A percentile compares a stretch with the other conserved stretches of the same genome.
These are phyloP conservation scores for Gaultheria prostrata DNA, from an alignment of 148 eudicot species.

Conservation along the genomic window DNA sequence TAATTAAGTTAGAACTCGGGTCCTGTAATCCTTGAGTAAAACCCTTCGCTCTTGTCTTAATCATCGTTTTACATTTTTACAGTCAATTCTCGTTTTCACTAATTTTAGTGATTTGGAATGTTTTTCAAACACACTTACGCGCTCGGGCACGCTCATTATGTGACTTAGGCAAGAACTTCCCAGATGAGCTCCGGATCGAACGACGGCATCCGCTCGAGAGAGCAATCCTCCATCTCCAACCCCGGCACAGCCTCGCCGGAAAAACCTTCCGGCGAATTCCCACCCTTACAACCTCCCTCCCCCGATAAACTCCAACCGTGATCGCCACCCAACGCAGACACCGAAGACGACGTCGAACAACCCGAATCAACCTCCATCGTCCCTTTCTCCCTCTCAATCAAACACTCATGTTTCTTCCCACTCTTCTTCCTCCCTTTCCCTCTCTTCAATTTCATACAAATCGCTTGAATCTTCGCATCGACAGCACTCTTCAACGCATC, in stretches of 20 bases:
- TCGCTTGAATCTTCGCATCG: slow-evolving; percentile 77
- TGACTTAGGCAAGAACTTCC: slow-evolving; percentile 70
- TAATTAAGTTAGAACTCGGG: not conserved
- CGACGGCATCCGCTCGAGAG: slow-evolving; percentile 72
- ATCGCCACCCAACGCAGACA: not conserved
- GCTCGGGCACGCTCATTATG: not conserved
- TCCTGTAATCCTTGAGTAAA: not conserved
- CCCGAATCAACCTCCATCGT: slow-evolving; percentile 28
- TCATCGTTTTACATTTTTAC: not conserved
- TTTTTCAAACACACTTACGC: not conserved
- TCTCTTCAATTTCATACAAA: slow-evolving; percentile 59
- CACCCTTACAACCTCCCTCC: slow-evolving; percentile 42
- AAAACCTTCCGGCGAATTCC: slow-evolving; percentile 38
- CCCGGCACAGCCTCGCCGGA: slow-evolving; percentile 33
- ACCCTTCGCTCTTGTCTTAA: not conserved
- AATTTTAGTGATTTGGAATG: not conserved
- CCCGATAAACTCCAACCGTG: slow-evolving; percentile 28
- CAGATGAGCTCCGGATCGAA: slow-evolving; percentile 84
- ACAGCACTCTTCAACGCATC: slow-evolving; percentile 58
- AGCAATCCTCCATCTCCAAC: slow-evolving; percentile 43
- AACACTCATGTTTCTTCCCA: slow-evolving; percentile 31
- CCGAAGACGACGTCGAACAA: slow-evolving; percentile 33
- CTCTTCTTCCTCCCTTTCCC: slow-evolving; percentile 49
- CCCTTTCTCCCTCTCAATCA: slow-evolving; percentile 18
- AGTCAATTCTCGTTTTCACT: not conserved